Evolutionary conservation across 208 protist species (phyloP).

Genomic region (Phytomonas serpens): DNA sequence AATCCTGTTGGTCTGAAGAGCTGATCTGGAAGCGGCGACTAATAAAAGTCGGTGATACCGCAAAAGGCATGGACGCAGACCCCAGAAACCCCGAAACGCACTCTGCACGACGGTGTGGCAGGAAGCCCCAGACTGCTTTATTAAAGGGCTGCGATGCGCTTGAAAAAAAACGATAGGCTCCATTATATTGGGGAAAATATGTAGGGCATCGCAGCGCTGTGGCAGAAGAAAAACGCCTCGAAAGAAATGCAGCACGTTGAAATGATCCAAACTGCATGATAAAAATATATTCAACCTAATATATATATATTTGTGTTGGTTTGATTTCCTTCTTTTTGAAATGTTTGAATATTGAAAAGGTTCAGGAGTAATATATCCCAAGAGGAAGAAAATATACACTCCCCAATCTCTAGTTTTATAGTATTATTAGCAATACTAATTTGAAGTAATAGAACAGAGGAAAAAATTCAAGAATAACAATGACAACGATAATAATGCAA

Average conservation of each 20-base stretch:
- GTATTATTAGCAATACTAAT: constrained; percentile 4
- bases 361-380: background rate
- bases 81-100: background rate
- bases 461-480: background rate
- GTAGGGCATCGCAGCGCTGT: background rate
- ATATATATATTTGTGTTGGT: background rate
- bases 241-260: background rate
- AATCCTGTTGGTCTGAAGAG: constrained; percentile 19
- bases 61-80: background rate
- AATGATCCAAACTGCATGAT: background rate
- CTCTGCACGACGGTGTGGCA: background rate
- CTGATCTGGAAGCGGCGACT: background rate
- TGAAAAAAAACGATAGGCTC: background rate
- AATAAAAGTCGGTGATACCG: background rate
- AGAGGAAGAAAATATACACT: background rate
- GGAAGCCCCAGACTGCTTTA: background rate
- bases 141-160: background rate
- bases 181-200: background rate
- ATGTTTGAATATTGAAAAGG: background rate
- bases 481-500: background rate
- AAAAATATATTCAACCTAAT: background rate
- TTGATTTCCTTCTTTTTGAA: background rate
- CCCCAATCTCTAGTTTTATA: background rate
- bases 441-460: background rate
- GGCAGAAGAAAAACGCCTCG: background rate